Conservation (phyloP, 495 filamentous ascomycete species). For the Penicillium argentinense region DNA sequence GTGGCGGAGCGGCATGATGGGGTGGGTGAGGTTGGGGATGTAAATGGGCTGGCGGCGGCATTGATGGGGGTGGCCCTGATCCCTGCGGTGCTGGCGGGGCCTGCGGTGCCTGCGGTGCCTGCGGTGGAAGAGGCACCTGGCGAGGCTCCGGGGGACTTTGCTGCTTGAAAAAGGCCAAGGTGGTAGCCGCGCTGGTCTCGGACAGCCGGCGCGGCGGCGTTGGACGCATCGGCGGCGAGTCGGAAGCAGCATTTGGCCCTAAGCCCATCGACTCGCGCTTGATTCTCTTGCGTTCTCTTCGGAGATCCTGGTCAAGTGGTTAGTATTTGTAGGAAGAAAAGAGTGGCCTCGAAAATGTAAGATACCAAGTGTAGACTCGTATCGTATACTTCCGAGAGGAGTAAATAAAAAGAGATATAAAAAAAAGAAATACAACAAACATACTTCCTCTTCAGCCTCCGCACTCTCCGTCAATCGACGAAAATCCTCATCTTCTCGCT, state of each 20-base stretch:
- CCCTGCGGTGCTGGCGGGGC: constrained; percentile 23
- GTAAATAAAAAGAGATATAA: constrained; percentile 8
- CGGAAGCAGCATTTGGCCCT: constrained; percentile 32
- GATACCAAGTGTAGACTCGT: too few species aligned
- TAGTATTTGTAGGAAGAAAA: constrained; percentile 1
- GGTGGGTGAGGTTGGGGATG: constrained; percentile 8
- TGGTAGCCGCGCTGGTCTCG: constrained; percentile 51
- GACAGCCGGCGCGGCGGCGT: constrained; percentile 46
- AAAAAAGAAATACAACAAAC: too few species aligned
- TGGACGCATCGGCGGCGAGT: constrained; percentile 46
- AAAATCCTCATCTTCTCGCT: constrained; percentile 51
- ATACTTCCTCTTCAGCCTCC: constrained; percentile 50
- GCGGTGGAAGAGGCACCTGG: constrained; percentile 32
- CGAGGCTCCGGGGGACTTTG: constrained; percentile 50
- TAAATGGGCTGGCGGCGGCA: constrained; percentile 9
- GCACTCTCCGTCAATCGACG: constrained; percentile 48
- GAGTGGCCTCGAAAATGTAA: too few species aligned
- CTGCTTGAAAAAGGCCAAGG: constrained; percentile 52
- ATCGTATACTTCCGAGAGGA: constrained; percentile 4
- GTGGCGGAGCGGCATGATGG: constrained; percentile 4
- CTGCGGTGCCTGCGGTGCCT: constrained; percentile 30
- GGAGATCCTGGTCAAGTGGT: constrained; percentile 37
- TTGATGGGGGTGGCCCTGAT: constrained; percentile 25
- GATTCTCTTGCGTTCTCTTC: constrained; percentile 44
- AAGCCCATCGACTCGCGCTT: constrained; percentile 51